Evolutionary conservation across 352 stramenopile species (phyloP).

Genomic region (Phytophthora meadii): DNA sequence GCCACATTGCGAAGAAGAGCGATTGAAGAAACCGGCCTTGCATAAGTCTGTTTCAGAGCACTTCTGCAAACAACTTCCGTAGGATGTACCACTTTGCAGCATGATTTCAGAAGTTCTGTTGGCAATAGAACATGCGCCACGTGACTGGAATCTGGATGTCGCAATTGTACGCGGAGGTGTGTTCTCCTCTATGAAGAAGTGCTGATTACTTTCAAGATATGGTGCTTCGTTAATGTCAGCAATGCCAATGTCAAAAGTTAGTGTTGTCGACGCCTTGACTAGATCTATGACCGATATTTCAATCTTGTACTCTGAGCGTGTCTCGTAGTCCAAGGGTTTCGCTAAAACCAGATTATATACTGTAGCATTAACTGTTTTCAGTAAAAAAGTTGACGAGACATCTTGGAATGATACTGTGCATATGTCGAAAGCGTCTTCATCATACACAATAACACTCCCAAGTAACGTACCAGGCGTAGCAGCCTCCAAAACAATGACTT

Average conservation of each 20-base stretch:
- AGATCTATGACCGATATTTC: conserved; percentile 15
- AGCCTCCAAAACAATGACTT: conserved; percentile 22
- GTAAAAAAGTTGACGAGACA: conserved; percentile 7
- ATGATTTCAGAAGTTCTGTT: conserved; percentile 1
- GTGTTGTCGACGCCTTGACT: not conserved
- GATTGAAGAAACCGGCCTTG: conserved; percentile 20
- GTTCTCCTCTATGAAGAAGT: conserved; percentile 55
- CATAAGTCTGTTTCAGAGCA: conserved; percentile 18
- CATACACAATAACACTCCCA: conserved; percentile 20
- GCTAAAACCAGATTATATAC: conserved; percentile 18
- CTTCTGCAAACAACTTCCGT: conserved; percentile 23
- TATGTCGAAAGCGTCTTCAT: conserved; percentile 33
- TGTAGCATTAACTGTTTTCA: conserved; percentile 16
- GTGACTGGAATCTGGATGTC: conserved; percentile 30
- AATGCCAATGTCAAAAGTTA: conserved; percentile 29
- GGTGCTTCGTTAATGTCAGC: conserved; percentile 57
- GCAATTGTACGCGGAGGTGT: conserved; percentile 11
- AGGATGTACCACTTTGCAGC: conserved; percentile 10
- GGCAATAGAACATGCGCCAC: conserved; percentile 14
- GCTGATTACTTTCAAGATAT: conserved; percentile 35
- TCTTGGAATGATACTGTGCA: conserved; percentile 10
- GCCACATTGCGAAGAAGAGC: conserved; percentile 24
- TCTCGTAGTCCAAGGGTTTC: conserved; percentile 33
- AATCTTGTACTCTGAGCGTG: conserved; percentile 17
- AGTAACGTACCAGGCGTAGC: conserved; percentile 17